These are phyloP conservation scores for Cladophialophora psammophila DNA, from an alignment of 2,329 filamentous ascomycete genomes.

Conservation along the genomic window DNA sequence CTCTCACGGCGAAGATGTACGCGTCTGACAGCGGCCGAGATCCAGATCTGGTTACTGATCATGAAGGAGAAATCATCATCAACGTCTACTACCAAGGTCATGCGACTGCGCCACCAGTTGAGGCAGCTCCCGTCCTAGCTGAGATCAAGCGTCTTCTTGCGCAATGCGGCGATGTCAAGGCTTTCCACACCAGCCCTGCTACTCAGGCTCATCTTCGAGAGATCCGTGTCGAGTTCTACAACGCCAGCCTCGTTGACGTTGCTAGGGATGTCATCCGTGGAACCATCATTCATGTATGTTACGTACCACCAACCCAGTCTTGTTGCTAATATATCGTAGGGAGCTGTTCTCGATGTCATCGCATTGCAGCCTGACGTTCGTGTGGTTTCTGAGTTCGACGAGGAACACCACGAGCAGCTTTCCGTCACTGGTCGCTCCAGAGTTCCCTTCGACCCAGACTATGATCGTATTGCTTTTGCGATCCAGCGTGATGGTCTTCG, in stretches of 20 bases:
- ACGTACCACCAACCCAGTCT: background rate
- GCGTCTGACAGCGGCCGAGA: slow-evolving; percentile 44
- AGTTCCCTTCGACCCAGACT: slow-evolving; percentile 46
- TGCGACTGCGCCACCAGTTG: slow-evolving; percentile 11
- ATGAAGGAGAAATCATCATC: slow-evolving; percentile 65
- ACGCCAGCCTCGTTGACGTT: slow-evolving; percentile 48
- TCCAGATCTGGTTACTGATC: slow-evolving; percentile 48
- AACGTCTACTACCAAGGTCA: slow-evolving; percentile 54
- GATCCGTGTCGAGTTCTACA: slow-evolving; percentile 52
- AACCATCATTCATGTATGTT: slow-evolving; percentile 30
- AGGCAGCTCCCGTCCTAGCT: slow-evolving; percentile 51
- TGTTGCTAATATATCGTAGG: slow-evolving; percentile 36
- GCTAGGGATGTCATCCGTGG: slow-evolving; percentile 48
- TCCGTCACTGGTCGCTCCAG: slow-evolving; percentile 52
- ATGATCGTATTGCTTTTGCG: slow-evolving; percentile 41
- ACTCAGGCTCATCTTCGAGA: slow-evolving; percentile 45
- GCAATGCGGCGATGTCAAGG: slow-evolving; percentile 50
- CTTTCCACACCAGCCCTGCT: slow-evolving; percentile 44
- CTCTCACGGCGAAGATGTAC: slow-evolving; percentile 57
- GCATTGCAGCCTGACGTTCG: slow-evolving; percentile 30
- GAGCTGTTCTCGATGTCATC: slow-evolving; percentile 43
- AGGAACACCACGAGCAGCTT: slow-evolving; percentile 26
- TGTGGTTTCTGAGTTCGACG: slow-evolving; percentile 28
- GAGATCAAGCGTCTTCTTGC: slow-evolving; percentile 52
- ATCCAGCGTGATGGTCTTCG: slow-evolving; percentile 34